Base-by-base conservation (phyloP, 73 alveolate species). In the Uronychia binucleata region DNA sequence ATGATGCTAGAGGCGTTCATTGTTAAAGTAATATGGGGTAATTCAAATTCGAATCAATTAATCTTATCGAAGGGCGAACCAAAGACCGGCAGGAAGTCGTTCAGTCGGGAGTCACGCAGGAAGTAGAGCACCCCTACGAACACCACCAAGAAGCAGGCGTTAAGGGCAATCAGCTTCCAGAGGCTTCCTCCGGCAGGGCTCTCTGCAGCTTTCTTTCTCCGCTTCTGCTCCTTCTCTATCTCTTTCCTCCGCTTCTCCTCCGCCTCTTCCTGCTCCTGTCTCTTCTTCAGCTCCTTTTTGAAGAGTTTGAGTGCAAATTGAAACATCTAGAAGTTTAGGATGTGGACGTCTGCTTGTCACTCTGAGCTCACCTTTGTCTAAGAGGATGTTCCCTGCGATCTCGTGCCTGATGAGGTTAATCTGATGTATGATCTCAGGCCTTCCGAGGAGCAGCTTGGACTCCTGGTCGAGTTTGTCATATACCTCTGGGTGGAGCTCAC, bases 251-350 rank as follows among this genome's bases (percentile, higher is more conserved):
- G 8, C 82, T 82, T 82, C 83, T 31, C 74, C 28, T 60, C 82
- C 57, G 58, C 89, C 28, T 82, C 89, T 67, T 82, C 76, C 83
- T 67, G 59, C 76, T 28, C 25, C 32, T 60, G n/a, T 74, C 33
- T 33, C 76, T 60, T 82, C 34, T 82, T 82, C 30, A 46, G 19
- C 67, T 59, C 81, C 31, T 82, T 60, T 28, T 82, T 25, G 82
- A 82, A 74, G 29, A 60, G 31, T 32, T 82, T 82, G 57, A 82
- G 8, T 28, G 89, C 89, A 31, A 60, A 82, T 28, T 82, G 33
- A 33, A 82, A 82, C 89, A 82, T 82, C 31, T 82, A 26, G 76
- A 82, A 82, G 79, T 82, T 82, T n/a, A 82, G 89, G 26, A 82
- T 33, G 58, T 82, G 58, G 26, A 82, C 89, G 25, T 82, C 89